Evolutionary conservation across 331 rosid genomes (phyloP), one percentile per base, ranked within the genome.

Genomic region (Quercus tomentella): DNA sequence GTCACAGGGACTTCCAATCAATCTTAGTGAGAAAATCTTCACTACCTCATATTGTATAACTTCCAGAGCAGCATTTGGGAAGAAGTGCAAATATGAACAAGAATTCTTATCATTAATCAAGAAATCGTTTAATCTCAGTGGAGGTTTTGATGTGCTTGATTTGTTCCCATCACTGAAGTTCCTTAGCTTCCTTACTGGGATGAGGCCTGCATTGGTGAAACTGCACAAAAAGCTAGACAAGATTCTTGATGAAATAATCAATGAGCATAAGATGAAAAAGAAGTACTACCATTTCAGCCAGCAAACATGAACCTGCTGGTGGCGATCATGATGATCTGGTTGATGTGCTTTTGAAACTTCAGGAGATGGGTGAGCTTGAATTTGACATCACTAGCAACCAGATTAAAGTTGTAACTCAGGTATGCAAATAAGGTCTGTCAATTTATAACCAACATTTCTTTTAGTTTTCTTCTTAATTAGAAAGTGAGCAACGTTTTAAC

Each of bases 41-140:
- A 28, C 70, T 23, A 2, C 33, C 22, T 6, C 41, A 43, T 15
- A 30, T 23, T 4, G 23, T 28, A 6, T 30, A 7, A 31, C 21
- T 65, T 65, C 70, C 70, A 30, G 79, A 56, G 74, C 83, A 14
- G 77, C 83, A 61, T 70, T 83, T 31, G 89, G 89, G 21, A 71
- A 78, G 28, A 75, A 65, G 18, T 67, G 68, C 8, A 81, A 57
- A 45, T 74, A 72, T 4, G 83, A 77, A 78, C 49, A 75, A 25
- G 85, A 63, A 14, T 49, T 73, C 18, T 12, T 75, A 7, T 52
- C 52, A 5, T 7, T 81, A 2, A 3, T 73, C 23, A 37, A 83
- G 77, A 73, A 70, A 54, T 45, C 7, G 6, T 3, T 30, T 28
- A 30, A 4, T 5, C 0, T 77, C 3, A 1, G 49, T 2, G 62